phyloP scores from a whole-genome alignment of 2,329 filamentous ascomycete species.

The Penicillium sp. region DNA sequence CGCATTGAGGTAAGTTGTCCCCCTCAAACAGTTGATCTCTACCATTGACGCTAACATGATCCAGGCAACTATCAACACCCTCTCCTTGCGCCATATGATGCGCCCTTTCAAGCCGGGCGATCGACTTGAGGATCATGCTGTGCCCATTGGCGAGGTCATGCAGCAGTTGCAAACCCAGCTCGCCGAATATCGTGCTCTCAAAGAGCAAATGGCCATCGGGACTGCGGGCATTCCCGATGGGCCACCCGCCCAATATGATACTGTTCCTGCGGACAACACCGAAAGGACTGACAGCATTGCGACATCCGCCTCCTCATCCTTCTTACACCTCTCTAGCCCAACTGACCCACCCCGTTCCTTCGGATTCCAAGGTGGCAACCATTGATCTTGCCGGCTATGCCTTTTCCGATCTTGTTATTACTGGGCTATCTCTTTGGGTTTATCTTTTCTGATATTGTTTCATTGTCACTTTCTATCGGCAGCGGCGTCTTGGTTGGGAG shows the following conservation, averaged over 20 bases:
- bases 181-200: slow-evolving; percentile 38
- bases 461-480: slow-evolving; percentile 9
- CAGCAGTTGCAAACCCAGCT: slow-evolving; percentile 39
- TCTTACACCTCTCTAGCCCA: slow-evolving; percentile 19
- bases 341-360: slow-evolving; percentile 15
- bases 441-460: slow-evolving; percentile 9
- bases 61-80: slow-evolving; percentile 74
- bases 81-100: slow-evolving; percentile 72
- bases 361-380: slow-evolving; percentile 13
- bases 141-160: slow-evolving; percentile 65
- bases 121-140: slow-evolving; percentile 65
- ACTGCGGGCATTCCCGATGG: slow-evolving; percentile 22
- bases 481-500: slow-evolving; percentile 24
- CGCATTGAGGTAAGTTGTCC: slow-evolving; percentile 74
- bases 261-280: slow-evolving; percentile 8
- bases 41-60: slow-evolving; percentile 8
- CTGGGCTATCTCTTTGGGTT: slow-evolving; percentile 2
- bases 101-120: slow-evolving; percentile 59
- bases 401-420: slow-evolving; percentile 2
- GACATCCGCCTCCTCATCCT: slow-evolving; percentile 28
- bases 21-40: too few species aligned
- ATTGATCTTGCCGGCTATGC: slow-evolving; percentile 7
- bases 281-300: slow-evolving; percentile 16
- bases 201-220: slow-evolving; percentile 34
- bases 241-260: slow-evolving; percentile 9